These are phyloP conservation scores for Candida multigemmis DNA, from an alignment of 805 yeast species.

Conservation along the genomic window DNA sequence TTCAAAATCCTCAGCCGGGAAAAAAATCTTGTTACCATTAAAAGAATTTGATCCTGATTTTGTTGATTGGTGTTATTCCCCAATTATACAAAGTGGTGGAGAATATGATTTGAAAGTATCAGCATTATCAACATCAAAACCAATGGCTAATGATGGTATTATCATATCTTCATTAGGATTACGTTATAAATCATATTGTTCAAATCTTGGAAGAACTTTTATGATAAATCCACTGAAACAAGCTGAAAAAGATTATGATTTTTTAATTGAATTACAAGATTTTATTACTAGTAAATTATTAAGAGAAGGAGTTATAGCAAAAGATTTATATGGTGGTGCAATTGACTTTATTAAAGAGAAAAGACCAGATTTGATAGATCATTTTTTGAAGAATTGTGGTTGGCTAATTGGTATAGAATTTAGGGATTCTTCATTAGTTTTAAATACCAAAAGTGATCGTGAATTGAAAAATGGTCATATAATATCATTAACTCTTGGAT, in stretches of 20 bases:
- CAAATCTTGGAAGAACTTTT: conserved; percentile 81
- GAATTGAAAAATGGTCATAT: conserved; percentile 63
- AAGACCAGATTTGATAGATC: conserved; percentile 54
- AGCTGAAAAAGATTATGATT: conserved; percentile 72
- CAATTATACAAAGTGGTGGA: conserved; percentile 84
- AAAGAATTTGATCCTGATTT: conserved; percentile 64
- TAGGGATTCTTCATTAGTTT: conserved; percentile 66
- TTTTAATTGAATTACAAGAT: conserved; percentile 60
- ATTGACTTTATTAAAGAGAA: conserved; percentile 44
- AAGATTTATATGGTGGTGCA: conserved; percentile 57
- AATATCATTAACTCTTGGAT: conserved; percentile 70
- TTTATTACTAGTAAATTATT: conserved; percentile 46
- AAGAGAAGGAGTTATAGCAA: conserved; percentile 62
- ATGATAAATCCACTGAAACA: conserved; percentile 80
- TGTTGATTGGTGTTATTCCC: conserved; percentile 90
- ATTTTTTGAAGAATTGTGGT: conserved; percentile 75
- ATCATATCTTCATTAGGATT: conserved; percentile 79
- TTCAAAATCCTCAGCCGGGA: conserved; percentile 40
- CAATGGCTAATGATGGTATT: conserved; percentile 60
- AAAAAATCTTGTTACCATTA: conserved; percentile 40
- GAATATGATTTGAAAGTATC: conserved; percentile 77
- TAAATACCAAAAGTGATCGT: conserved; percentile 68
- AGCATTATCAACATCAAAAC: conserved; percentile 63
- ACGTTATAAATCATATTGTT: conserved; percentile 82
- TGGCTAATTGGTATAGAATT: conserved; percentile 86